Conservation (phyloP, 768 basidiomycete species). For the Antrodiella citrinella region DNA sequence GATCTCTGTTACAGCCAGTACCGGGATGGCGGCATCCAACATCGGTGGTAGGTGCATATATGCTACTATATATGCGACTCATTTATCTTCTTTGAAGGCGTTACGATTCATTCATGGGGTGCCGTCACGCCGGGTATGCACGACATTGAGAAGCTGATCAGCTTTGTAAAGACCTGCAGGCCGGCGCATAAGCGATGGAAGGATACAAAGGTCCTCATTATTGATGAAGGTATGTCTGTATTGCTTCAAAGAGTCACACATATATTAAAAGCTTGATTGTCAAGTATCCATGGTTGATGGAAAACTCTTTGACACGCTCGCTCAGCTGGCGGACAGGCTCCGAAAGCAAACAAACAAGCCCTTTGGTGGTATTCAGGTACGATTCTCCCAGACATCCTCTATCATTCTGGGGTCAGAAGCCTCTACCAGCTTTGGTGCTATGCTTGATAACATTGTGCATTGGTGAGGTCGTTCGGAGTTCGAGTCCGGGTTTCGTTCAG, state of each 20-base stretch:
- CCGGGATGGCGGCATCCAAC: conserved; percentile 62
- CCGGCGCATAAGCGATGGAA: conserved; percentile 52
- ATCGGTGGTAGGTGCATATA: conserved; percentile 41
- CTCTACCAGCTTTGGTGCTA: too few relatives aligned
- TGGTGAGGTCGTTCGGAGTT: too few relatives aligned
- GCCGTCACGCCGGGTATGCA: conserved; percentile 48
- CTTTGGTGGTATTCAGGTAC: conserved; percentile 62
- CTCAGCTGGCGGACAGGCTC: conserved; percentile 40
- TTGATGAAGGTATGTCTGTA: conserved; percentile 48
- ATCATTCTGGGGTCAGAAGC: too few relatives aligned
- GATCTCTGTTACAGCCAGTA: conserved; percentile 52
- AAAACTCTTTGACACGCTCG: conserved; percentile 50
- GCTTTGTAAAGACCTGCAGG: conserved; percentile 43
- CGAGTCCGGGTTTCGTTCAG: too few relatives aligned
- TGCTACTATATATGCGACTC: conserved; percentile 17
- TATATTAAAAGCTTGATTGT: not conserved
- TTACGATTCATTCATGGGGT: conserved; percentile 55
- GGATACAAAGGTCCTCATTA: conserved; percentile 47
- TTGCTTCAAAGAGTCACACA: not conserved
- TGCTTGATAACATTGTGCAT: too few relatives aligned
- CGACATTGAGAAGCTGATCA: conserved; percentile 36
- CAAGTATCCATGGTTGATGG: conserved; percentile 69
- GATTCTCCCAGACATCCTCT: too few relatives aligned
- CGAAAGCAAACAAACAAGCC: conserved; percentile 42
- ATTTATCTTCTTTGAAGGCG: conserved; percentile 30